phyloP scores from a whole-genome alignment of 2,329 filamentous ascomycete species.

The Bipolaris oryzae region DNA sequence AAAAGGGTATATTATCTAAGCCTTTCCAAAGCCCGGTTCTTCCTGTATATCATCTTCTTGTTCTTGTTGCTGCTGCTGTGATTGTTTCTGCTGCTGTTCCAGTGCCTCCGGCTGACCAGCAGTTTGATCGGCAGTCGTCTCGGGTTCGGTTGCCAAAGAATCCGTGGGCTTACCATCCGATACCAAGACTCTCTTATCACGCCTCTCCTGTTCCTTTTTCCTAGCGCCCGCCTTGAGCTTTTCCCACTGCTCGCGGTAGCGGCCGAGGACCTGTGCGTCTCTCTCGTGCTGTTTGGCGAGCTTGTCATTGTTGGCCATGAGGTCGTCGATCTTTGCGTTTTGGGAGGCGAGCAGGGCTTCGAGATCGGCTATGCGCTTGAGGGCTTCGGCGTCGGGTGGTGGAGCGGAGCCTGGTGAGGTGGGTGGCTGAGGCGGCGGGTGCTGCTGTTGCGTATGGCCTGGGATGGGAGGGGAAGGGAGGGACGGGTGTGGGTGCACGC shows the following conservation, averaged over 20 bases:
- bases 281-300: constrained; percentile 68
- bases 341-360: constrained; percentile 36
- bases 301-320: constrained; percentile 66
- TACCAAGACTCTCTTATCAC: constrained; percentile 21
- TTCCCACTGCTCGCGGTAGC: constrained; percentile 71
- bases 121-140: constrained; percentile 16
- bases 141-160: constrained; percentile 21
- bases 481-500: constrained; percentile 27
- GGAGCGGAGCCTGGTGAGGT: constrained; percentile 3
- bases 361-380: constrained; percentile 33
- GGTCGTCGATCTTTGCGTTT: constrained; percentile 48
- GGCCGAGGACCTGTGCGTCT: constrained; percentile 58
- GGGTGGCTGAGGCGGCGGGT: background rate
- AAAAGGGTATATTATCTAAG: constrained; percentile 13
- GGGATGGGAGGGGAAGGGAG: constrained; percentile 25
- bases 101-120: background rate
- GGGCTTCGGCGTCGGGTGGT: constrained; percentile 16
- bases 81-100: background rate
- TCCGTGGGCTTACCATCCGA: constrained; percentile 21
- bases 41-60: constrained; percentile 21
- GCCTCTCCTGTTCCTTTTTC: constrained; percentile 42
- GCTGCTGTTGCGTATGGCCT: background rate
- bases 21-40: constrained; percentile 42
- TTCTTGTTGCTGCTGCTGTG: background rate
- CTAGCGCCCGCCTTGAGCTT: constrained; percentile 68